phyloP scores from a whole-genome alignment of 768 basidiomycete genomes.

The Leccinum incarnatum region DNA sequence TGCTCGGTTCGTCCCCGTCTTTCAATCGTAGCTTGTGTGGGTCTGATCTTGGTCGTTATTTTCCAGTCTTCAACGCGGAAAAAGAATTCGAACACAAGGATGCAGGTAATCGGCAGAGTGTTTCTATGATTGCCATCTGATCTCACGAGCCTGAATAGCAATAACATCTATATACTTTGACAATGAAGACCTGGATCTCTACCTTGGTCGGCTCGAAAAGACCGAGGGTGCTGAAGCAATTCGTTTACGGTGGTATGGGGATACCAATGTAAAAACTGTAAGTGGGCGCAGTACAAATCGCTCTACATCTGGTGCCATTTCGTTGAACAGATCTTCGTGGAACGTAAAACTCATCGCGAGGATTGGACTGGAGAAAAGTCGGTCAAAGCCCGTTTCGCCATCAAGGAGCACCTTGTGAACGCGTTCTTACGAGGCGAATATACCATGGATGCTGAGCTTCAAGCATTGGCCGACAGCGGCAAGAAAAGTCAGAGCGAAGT shows the following conservation, averaged over 20 bases:
- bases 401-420: constrained; percentile 93
- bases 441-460: constrained; percentile 91
- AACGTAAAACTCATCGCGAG: constrained; percentile 91
- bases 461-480: constrained; percentile 78
- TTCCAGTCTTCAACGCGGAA: constrained; percentile 83
- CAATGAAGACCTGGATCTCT: constrained; percentile 92
- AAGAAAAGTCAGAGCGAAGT: constrained; percentile 93
- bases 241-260: constrained; percentile 96
- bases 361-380: constrained; percentile 99
- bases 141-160: constrained; percentile 43
- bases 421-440: constrained; percentile 87
- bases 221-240: constrained; percentile 98
- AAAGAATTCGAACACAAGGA: constrained; percentile 90
- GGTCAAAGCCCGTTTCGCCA: constrained; percentile 93
- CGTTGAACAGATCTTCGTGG: constrained; percentile 67
- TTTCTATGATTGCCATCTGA: background rate
- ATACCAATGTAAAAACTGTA: constrained; percentile 75
- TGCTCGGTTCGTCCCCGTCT: constrained; percentile 64
- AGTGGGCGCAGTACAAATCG: constrained; percentile 21
- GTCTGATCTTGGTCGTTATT: constrained; percentile 8
- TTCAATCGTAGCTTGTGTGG: background rate
- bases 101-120: constrained; percentile 46
- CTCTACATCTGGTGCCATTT: background rate
- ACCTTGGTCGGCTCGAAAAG: constrained; percentile 95
- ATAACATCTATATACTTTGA: constrained; percentile 98